phyloP scores from a whole-genome alignment of 2,329 filamentous ascomycete genomes.

The Stachybotrys chartarum region DNA sequence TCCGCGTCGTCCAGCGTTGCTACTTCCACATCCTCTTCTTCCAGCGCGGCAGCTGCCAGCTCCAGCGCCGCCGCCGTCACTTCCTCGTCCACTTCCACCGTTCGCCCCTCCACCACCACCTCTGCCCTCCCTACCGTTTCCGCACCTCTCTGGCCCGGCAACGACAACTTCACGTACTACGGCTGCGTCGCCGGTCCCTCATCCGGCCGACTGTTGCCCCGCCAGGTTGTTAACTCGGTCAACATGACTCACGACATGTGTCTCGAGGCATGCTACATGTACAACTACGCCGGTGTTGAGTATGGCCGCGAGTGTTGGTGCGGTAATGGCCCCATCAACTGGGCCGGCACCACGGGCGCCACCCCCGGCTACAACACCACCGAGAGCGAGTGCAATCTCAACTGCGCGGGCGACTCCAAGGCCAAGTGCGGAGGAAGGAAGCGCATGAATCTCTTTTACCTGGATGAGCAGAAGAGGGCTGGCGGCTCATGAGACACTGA shows the following conservation, averaged over 20 bases:
- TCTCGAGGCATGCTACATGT: conserved; percentile 1
- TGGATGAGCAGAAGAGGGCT: not conserved
- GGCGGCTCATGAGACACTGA: not conserved
- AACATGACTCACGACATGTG: conserved; percentile 1
- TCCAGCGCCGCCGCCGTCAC: not conserved
- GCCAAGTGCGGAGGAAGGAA: conserved; percentile 1
- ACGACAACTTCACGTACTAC: conserved; percentile 2
- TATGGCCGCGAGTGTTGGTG: conserved; percentile 2
- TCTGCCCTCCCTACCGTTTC: not conserved
- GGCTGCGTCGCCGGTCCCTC: not conserved
- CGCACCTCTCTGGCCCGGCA: not conserved
- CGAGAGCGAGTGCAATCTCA: not conserved
- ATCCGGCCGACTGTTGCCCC: not conserved
- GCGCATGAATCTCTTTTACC: not conserved
- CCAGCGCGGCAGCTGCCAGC: not conserved
- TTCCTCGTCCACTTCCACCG: not conserved
- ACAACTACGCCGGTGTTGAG: conserved; percentile 1
- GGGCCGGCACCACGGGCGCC: not conserved
- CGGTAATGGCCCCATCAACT: conserved; percentile 1
- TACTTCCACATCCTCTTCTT: not conserved
- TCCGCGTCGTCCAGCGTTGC: not conserved
- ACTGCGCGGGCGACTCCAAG: not conserved
- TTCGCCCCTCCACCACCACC: not conserved
- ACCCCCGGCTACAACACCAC: not conserved
- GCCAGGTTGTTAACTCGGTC: not conserved